Evolutionary conservation across 2,329 filamentous ascomycete genomes (phyloP).

Genomic region (Fusarium musae): DNA sequence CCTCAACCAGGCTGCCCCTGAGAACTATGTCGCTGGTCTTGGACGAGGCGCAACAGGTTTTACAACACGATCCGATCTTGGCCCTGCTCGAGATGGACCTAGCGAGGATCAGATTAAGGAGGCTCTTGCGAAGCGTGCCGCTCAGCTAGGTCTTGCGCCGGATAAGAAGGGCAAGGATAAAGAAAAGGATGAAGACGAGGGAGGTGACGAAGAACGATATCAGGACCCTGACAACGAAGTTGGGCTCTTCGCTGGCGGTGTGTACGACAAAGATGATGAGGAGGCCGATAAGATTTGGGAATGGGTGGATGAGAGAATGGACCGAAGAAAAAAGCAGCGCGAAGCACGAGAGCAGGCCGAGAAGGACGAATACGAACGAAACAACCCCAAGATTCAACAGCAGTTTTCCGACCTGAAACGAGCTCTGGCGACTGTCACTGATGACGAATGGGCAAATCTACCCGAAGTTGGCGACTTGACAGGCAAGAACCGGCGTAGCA

Average conservation of each 20-base stretch:
- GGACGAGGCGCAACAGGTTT: constrained; percentile 98
- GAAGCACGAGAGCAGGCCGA: constrained; percentile 94
- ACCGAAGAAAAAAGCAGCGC: constrained; percentile 87
- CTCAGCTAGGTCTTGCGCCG: constrained; percentile 77
- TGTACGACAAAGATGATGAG: constrained; percentile 97
- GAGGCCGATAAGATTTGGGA: constrained; percentile 97
- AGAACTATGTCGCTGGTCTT: constrained; percentile 94
- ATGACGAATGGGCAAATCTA: constrained; percentile 96
- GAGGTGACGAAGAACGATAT: constrained; percentile 82
- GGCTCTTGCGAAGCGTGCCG: constrained; percentile 92
- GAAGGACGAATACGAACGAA: constrained; percentile 92
- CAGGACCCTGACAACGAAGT: constrained; percentile 98
- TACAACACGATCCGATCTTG: constrained; percentile 95
- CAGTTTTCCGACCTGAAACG: constrained; percentile 97
- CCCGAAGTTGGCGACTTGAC: constrained; percentile 97
- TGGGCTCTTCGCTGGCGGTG: constrained; percentile 92
- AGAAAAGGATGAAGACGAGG: constrained; percentile 78
- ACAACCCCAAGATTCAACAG: constrained; percentile 97
- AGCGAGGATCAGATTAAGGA: constrained; percentile 99
- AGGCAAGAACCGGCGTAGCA: constrained; percentile 87
- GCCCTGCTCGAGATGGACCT: constrained; percentile 92
- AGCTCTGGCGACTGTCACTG: constrained; percentile 85
- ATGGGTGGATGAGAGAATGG: constrained; percentile 97
- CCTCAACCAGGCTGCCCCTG: constrained; percentile 83
- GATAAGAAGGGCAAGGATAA: constrained; percentile 77